A percentile compares a stretch with the other conserved stretches of the same genome.
These are phyloP conservation scores for Yarrowia osloensis DNA, from an alignment of 805 yeast species.

Conservation along the genomic window DNA sequence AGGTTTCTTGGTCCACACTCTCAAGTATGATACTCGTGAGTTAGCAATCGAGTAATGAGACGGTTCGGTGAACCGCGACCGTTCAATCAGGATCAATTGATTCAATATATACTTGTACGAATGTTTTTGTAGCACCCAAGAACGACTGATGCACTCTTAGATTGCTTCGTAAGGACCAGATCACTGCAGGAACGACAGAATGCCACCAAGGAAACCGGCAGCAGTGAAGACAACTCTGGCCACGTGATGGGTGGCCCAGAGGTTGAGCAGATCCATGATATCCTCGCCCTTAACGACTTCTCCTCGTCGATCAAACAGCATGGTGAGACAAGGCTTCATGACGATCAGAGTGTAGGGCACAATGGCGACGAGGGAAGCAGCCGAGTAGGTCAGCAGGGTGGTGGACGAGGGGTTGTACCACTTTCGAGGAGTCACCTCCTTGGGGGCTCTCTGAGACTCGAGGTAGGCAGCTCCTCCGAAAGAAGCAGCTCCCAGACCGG, in stretches of 20 bases:
- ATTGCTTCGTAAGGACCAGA: too few relatives aligned
- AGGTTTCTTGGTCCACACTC: too few relatives aligned
- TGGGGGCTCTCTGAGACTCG: not conserved
- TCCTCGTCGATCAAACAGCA: not conserved
- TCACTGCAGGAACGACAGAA: not conserved
- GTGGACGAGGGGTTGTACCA: slow-evolving; percentile 16
- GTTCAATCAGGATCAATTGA: too few relatives aligned
- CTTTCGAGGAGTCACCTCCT: not conserved
- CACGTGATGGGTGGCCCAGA: slow-evolving; percentile 9
- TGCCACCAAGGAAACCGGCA: not conserved
- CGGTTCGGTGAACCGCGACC: too few relatives aligned
- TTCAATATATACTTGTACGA: too few relatives aligned
- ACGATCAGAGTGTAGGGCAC: slow-evolving; percentile 1
- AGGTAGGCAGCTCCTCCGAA: not conserved
- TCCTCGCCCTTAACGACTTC: slow-evolving; percentile 14
- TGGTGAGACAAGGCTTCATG: slow-evolving; percentile 1
- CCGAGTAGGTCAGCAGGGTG: not conserved
- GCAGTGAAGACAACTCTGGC: not conserved
- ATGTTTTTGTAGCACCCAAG: too few relatives aligned
- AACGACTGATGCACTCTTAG: too few relatives aligned
- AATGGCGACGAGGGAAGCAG: slow-evolving; percentile 5
- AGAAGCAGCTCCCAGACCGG: not conserved
- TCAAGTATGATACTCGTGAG: too few relatives aligned
- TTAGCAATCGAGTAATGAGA: too few relatives aligned
- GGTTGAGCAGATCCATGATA: not conserved